phyloP scores from a whole-genome alignment of 208 protist species.

The Wallacemonas sp. region DNA sequence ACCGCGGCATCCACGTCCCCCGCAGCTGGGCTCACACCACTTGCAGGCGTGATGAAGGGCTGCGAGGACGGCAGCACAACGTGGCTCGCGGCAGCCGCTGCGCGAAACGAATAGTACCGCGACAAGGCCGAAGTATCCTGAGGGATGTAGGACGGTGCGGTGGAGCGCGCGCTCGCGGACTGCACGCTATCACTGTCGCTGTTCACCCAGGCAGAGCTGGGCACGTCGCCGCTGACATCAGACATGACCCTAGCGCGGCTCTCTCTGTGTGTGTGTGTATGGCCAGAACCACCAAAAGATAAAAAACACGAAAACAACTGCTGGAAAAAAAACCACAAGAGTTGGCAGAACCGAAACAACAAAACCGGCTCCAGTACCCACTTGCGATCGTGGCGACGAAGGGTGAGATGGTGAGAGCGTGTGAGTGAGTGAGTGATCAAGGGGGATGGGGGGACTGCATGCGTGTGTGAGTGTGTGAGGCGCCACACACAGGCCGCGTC shows the following conservation, averaged over 20 bases:
- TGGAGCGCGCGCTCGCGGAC: conserved; percentile 9
- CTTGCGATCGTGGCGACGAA: too few species aligned
- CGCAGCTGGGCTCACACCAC: background rate
- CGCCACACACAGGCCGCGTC: too few species aligned
- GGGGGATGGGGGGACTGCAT: too few species aligned
- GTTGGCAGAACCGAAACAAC: too few species aligned
- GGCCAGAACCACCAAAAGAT: background rate
- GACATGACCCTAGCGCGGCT: background rate
- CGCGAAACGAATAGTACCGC: conserved; percentile 11
- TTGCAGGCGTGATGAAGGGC: background rate
- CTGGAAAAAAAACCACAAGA: too few species aligned
- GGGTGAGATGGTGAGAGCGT: too few species aligned
- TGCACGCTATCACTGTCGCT: background rate
- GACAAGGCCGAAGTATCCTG: background rate
- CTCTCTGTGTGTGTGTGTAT: background rate
- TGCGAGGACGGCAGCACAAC: background rate
- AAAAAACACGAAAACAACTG: too few species aligned
- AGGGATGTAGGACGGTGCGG: conserved; percentile 6
- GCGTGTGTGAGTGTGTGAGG: too few species aligned
- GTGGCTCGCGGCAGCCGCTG: background rate
- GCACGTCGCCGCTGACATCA: background rate
- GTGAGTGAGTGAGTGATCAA: too few species aligned
- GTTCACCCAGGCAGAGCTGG: conserved; percentile 2
- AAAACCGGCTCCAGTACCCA: too few species aligned
- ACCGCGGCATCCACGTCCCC: conserved; percentile 4